Conservation (phyloP, 306 rosid species). For the Acacia confusa region DNA sequence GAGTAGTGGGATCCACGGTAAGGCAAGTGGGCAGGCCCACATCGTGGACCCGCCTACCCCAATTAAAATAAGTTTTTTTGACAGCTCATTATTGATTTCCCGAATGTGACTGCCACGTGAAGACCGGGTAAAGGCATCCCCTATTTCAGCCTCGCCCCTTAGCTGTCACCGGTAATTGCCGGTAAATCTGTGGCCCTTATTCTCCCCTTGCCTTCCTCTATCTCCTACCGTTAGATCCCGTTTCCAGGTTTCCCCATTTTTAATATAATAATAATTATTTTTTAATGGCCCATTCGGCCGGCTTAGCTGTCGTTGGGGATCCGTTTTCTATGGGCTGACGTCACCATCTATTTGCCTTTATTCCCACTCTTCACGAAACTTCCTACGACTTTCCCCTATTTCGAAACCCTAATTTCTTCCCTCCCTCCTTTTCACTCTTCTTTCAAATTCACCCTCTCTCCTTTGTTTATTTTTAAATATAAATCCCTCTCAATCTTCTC, state of each 20-base stretch:
- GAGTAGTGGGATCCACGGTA: not conserved
- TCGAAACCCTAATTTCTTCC: conserved; percentile 66
- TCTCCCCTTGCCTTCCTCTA: not conserved
- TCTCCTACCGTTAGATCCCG: conserved; percentile 2
- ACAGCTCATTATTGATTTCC: not conserved
- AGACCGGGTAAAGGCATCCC: conserved; percentile 4
- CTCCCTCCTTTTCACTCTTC: not conserved
- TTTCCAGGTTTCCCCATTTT: conserved; percentile 3
- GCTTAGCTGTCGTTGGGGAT: conserved; percentile 48
- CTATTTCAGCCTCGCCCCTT: not conserved
- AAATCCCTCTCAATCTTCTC: not conserved
- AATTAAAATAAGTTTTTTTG: not conserved
- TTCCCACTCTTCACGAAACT: conserved; percentile 36
- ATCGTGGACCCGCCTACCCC: not conserved
- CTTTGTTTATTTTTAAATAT: not conserved
- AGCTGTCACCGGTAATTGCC: conserved; percentile 37
- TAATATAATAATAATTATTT: not conserved
- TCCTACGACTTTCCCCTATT: conserved; percentile 54
- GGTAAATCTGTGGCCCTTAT: not conserved
- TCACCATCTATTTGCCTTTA: conserved; percentile 23
- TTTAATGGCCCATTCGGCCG: conserved; percentile 30
- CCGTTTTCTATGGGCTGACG: conserved; percentile 35
- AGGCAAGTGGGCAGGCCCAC: conserved; percentile 20
- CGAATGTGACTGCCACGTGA: conserved; percentile 23
- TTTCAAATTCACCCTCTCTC: not conserved